Evolutionary conservation across 2,329 filamentous ascomycete species (phyloP), one percentile per base, ranked within the genome.

Genomic region (Fusarium abutilonis): DNA sequence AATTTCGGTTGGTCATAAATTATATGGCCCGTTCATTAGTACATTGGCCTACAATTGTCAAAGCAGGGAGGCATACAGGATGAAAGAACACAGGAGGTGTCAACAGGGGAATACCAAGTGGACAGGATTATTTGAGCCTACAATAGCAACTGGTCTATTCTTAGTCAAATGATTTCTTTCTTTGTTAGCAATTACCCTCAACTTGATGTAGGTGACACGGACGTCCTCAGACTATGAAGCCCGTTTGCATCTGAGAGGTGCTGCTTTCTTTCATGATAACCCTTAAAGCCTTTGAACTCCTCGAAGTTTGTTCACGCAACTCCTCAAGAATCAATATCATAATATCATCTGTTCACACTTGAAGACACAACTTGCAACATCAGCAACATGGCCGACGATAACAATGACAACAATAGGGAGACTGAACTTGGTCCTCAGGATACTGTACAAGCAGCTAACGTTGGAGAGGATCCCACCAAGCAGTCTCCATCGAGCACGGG

Each of bases 121-220:
- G 28, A 7, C 15, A 11, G 14, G 31, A n/a, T n/a, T 6, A 32
- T 21, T 13, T n/a, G 13, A 31, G 13, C 15, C 19, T 26, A 17
- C 17, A 42, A n/a, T 26, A 14, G 15, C 23, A 8, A 11, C 4
- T 23, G 15, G 11, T 23, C 14, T 36, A 4, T 29, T 9, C 17
- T n/a, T 14, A 11, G 6, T 23, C 23, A 5, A 35, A n/a, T 19
- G 14, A 9, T 7, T 14, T 36, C 44, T 49, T 45, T 51, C 44
- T 49, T 45, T 51, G 52, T 51, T 45, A n/a, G 6, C 15, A 35
- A 19, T n/a, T 6, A 31, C 21, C 13, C 15, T 56, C 14, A 10
- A 35, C 6, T 10, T 34, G 9, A 9, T 44, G 40, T 40, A 6
- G 26, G 35, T n/a, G 17, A 10, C 23, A 56, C 44, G n/a, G 44